Evolutionary conservation across 495 filamentous ascomycete species (phyloP).

Genomic region (Lophiotrema nucula): DNA sequence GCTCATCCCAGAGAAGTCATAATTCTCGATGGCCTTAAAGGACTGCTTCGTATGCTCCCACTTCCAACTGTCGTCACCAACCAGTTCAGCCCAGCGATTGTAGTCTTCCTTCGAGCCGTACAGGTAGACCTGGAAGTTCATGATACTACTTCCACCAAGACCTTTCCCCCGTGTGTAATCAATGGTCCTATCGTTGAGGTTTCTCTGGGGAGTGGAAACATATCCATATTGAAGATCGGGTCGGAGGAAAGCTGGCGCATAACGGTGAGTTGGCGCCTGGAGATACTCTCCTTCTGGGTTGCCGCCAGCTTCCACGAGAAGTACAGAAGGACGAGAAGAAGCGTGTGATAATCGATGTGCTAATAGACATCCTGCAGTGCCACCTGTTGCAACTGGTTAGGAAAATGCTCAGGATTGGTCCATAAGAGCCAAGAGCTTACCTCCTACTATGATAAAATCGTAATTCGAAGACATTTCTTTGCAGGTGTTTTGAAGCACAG

Average conservation of each 20-base stretch:
- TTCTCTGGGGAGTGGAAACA: constrained; percentile 12
- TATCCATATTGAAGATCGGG: constrained; percentile 29
- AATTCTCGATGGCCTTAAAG: constrained; percentile 27
- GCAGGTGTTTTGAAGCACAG: no score
- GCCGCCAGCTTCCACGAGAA: constrained; percentile 25
- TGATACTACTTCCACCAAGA: constrained; percentile 23
- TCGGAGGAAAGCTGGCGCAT: constrained; percentile 3
- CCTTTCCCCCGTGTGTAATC: constrained; percentile 23
- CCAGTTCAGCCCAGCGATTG: constrained; percentile 28
- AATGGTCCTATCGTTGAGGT: constrained; percentile 17
- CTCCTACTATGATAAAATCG: constrained; percentile 21
- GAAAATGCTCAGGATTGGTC: not conserved
- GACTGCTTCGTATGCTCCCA: constrained; percentile 25
- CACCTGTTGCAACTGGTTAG: constrained; percentile 9
- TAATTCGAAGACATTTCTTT: not conserved
- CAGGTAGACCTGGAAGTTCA: constrained; percentile 30
- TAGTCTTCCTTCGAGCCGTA: constrained; percentile 28
- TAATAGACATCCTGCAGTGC: constrained; percentile 31
- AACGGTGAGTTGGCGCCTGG: constrained; percentile 23
- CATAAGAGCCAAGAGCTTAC: not conserved
- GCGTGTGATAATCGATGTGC: constrained; percentile 24
- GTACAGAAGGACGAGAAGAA: constrained; percentile 22
- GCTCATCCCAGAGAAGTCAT: constrained; percentile 2
- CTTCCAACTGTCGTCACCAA: constrained; percentile 29
- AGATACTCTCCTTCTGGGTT: constrained; percentile 19